Evolutionary conservation across 257 asterid species (phyloP), one percentile per base, ranked within the genome.

Genomic region (Nicotiana benthamiana): DNA sequence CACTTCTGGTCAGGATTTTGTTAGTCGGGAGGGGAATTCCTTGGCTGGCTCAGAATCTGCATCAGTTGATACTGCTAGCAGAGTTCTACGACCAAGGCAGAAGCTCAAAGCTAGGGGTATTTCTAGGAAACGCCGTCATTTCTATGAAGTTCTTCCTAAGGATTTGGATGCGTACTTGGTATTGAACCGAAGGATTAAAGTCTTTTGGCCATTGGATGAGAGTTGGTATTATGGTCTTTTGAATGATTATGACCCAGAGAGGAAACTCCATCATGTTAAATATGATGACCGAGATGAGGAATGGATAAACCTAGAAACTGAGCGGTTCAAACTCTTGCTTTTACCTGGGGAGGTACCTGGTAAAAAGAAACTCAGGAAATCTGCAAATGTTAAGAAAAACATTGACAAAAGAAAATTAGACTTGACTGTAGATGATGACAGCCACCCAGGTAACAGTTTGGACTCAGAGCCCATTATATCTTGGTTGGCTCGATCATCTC

Each of bases 281-380:
- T 96, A 96, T 77, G 98, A 94, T 87, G 99, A 94, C 76, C 85
- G 94, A 65, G 99, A 96, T 80, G 99, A 93, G 86, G 99, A 94
- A 81, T 94, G 98, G 97, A 87, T 96, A 86, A 83, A 93, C 87
- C 97, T 96, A 81, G 90, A 85, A 17, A 87, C 89, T 54, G 98
- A 96, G 93, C 93, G 88, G 86, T 96, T 94, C 75, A 94, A 92
- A 80, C 95, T 96, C 81, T 87, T 96, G 92, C 98, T 96, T 84
- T 90, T 92, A 43, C 99, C 97, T 43, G 84, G 86, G 66, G 99
- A 96, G 87, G 89, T 90, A 84, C 98, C 98, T 52, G 90, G 87
- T 79, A 90, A 82, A 85, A 75, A 62, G 15, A 89, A 70, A 82
- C 75, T 89, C 30, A 83, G 82, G 80, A 86, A 86, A 61, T 88